These are phyloP conservation scores for Microthlaspi erraticum DNA, from an alignment of 345 rosid species.

Conservation along the genomic window DNA sequence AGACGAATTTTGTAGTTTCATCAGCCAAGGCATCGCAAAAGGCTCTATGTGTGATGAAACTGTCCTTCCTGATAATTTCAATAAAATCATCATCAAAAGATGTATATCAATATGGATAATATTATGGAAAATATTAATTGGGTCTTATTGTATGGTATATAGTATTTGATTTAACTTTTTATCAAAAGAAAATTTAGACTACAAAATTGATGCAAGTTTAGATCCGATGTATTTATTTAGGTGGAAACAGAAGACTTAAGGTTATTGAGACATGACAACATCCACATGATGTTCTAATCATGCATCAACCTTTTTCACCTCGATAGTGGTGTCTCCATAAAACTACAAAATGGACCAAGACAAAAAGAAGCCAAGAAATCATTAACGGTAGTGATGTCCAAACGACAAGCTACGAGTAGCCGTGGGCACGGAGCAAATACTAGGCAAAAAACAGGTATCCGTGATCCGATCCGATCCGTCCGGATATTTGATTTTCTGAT, in stretches of 20 bases:
- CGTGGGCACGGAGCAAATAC: too few species aligned
- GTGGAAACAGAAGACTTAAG: slow-evolving; percentile 7
- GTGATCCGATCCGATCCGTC: too few species aligned
- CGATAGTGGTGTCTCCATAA: slow-evolving; percentile 11
- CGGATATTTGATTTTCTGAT: too few species aligned
- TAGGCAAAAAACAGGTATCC: too few species aligned
- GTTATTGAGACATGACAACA: slow-evolving; percentile 14
- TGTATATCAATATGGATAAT: not conserved
- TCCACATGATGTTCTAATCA: slow-evolving; percentile 14
- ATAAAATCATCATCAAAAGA: slow-evolving; percentile 5
- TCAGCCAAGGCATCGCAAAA: slow-evolving; percentile 88
- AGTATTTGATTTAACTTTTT: not conserved
- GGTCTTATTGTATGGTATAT: not conserved
- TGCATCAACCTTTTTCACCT: slow-evolving; percentile 10
- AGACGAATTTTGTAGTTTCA: slow-evolving; percentile 59
- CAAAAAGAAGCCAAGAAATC: slow-evolving; percentile 6
- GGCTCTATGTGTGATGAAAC: slow-evolving; percentile 88
- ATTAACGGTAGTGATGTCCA: not conserved
- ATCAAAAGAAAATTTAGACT: slow-evolving; percentile 1
- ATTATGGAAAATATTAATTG: not conserved
- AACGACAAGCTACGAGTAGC: slow-evolving; percentile 9
- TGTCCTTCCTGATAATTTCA: slow-evolving; percentile 72
- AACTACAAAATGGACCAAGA: slow-evolving; percentile 16
- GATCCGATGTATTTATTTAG: not conserved
- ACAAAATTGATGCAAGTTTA: not conserved